phyloP scores from a whole-genome alignment of 768 basidiomycete species.

The Lactarius indigo region DNA sequence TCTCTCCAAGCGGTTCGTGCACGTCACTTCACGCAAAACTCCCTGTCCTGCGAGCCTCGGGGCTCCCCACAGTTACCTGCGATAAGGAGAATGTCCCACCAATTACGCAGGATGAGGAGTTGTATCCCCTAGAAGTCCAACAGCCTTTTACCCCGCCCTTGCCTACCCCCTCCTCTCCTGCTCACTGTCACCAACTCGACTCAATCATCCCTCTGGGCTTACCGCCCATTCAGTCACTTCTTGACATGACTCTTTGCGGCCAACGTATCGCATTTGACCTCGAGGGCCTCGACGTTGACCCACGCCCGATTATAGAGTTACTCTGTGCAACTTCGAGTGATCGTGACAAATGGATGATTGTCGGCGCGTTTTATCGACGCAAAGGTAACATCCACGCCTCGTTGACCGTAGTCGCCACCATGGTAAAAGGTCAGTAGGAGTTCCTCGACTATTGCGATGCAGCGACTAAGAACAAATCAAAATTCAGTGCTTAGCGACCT shows the following conservation, averaged over 20 bases:
- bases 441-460: not conserved
- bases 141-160: not conserved
- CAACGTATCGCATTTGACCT: constrained; percentile 38
- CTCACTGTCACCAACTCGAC: not conserved
- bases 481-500: constrained; percentile 40
- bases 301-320: constrained; percentile 42
- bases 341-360: constrained; percentile 53
- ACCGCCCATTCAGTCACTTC: constrained; percentile 13
- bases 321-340: constrained; percentile 45
- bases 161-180: not conserved
- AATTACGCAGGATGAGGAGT: not conserved
- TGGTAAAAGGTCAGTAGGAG: constrained; percentile 44
- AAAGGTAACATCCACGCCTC: constrained; percentile 45
- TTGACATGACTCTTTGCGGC: constrained; percentile 20
- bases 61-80: not conserved
- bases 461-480: not conserved
- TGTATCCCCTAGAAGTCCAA: not conserved
- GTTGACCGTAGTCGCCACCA: constrained; percentile 39
- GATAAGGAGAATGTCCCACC: not conserved
- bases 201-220: constrained; percentile 10
- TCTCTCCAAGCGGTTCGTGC: not conserved
- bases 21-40: not conserved
- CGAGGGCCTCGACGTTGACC: constrained; percentile 41
- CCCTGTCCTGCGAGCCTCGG: not conserved
- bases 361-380: constrained; percentile 51